Evolutionary conservation across 441 rosid species (phyloP), one percentile per base, ranked within the genome.

Genomic region (Jatropha multifida): DNA sequence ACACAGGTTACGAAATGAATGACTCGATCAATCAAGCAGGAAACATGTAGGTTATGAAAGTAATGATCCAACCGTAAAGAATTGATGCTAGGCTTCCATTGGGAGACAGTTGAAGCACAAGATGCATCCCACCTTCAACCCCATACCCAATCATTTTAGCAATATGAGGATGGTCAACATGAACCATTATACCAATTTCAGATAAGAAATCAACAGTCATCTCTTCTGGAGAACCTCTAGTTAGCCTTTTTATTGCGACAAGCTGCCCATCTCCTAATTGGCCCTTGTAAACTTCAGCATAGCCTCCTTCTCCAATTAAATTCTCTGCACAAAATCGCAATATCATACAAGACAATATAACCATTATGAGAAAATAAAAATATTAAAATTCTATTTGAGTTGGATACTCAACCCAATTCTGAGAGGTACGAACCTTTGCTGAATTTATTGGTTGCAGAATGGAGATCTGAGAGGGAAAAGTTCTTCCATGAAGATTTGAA

Each of bases 51-150:
- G 37, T 68, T 27, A 65, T 27, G 64, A 55, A 63, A 58, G 75
- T 38, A 64, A 61, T 44, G 32, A 73, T 63, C 84, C 42, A 58
- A 93, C 99, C 97, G 58, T 95, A 90, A 76, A 95, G 94, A 58
- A 93, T 78, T 71, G 97, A 90, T 20, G 98, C 91, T 4, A 95
- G 85, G 87, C 97, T 92, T 46, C 99, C 99, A 69, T 89, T 87
- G 74, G 93, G 94, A 74, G 99, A 95, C 67, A 93, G 81, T 73
- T 92, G 87, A 81, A 93, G 96, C 78, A 93, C 94, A 78, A 93
- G 92, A 81, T 91, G 90, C 99, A 95, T 92, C 56, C 98, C 99
- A 75, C 96, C 98, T 83, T 93, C 99, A 61, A 95, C 94, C 37
- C 99, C 91, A 68, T 93, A 92, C 1, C 98, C 99, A 61, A 95